Base-by-base conservation (phyloP, 257 asterid species). In the Pogostemon cablin region DNA sequence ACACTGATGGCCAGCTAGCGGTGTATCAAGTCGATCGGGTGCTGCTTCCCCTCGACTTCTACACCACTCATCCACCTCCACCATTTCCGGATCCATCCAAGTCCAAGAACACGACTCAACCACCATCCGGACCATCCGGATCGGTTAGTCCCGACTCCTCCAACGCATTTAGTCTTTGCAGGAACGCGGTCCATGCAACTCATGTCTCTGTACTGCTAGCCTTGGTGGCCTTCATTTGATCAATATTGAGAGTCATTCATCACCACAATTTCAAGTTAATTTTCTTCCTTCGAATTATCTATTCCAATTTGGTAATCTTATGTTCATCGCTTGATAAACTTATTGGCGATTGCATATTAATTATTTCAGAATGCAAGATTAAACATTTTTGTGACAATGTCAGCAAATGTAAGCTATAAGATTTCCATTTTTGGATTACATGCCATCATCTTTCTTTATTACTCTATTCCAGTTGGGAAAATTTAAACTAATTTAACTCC, bases 11-110 rank as follows among this genome's bases (percentile, higher is more conserved):
- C 10, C 85, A 82, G 68, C 74, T 86, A 38, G 92, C 95, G 0
- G 79, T 86, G 11, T 86, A 84, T 57, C 78, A 82, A 74, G 89
- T 88, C 10, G 85, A 86, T 44, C 71, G 79, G 6, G 93, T 86
- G 52, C 78, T 89, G 72, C 82, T 89, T 3, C 91, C 96, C 0
- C 82, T 77, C 50, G 72, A 68, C 58, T 78, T 88, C n/a, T 84
- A 84, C 54, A 41, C 49, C 6, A 11, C 83, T 58, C 92, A 85
- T 0, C 61, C 91, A 0, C 90, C 90, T 1, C 77, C 96, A 7
- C 90, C 88, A 0, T 81, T 87, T 0, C 90, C 88, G 0, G 81
- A 87, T 0, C 87, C 90, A n/a, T 3, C 75, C 25, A 71, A 65
- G 67, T 62, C 49, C 11, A 72, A 71, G 64, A 84, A 84, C 55